Conservation (phyloP, 2,329 filamentous ascomycete genomes). For the Fusarium sp. region DNA sequence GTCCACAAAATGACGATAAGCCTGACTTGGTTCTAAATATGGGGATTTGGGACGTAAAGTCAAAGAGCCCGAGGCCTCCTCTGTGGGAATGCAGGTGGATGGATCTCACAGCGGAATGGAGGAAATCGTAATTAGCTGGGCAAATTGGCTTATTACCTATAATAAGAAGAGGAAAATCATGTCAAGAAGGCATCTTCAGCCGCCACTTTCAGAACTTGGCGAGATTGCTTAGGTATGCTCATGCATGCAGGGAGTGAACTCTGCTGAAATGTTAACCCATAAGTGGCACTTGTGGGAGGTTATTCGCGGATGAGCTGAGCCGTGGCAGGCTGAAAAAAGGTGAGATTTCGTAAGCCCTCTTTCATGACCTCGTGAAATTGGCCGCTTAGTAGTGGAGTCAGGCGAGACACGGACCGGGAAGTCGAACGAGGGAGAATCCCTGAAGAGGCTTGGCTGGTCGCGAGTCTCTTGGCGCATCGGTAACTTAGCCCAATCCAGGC, state of each 20-base stretch:
- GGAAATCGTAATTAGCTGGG: constrained; percentile 44
- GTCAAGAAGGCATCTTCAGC: constrained; percentile 22
- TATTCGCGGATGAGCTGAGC: constrained; percentile 34
- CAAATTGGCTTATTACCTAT: constrained; percentile 44
- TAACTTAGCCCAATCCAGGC: constrained; percentile 34
- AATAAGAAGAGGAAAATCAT: constrained; percentile 41
- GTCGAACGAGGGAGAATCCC: constrained; percentile 42
- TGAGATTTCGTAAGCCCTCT: constrained; percentile 37
- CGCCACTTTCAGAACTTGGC: constrained; percentile 26
- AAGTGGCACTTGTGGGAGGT: constrained; percentile 19
- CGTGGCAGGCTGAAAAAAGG: constrained; percentile 29
- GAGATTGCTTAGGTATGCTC: constrained; percentile 35
- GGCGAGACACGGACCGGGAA: constrained; percentile 39
- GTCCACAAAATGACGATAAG: constrained; percentile 41
- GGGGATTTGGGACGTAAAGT: constrained; percentile 20
- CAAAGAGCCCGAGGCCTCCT: constrained; percentile 32
- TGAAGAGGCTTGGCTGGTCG: constrained; percentile 46
- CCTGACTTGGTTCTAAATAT: constrained; percentile 31
- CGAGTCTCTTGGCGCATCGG: background rate
- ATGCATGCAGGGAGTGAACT: constrained; percentile 28
- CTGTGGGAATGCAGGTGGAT: constrained; percentile 37
- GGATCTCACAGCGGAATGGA: constrained; percentile 38
- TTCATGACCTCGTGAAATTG: constrained; percentile 43
- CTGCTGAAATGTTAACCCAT: constrained; percentile 16
- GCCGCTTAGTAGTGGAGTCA: constrained; percentile 38